Percentiles rank a stretch among this genome's conserved stretches.
Conservation (phyloP, 2,329 filamentous ascomycete genomes). For the Cordyceps fumosorosea region DNA sequence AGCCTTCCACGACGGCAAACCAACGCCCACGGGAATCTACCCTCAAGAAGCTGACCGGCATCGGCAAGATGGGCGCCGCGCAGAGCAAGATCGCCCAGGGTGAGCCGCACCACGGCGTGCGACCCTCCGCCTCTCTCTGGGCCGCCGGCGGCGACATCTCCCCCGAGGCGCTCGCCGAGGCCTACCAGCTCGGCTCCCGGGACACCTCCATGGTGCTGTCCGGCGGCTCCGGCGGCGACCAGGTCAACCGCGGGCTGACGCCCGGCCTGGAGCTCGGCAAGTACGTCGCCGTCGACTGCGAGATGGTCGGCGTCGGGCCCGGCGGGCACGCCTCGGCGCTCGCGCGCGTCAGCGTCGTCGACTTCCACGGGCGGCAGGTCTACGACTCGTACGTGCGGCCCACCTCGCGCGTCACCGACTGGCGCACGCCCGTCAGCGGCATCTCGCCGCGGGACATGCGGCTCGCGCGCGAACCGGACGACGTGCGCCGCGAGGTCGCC, state of each 20-base stretch:
- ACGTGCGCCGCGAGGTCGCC: constrained; percentile 71
- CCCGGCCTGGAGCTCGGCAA: constrained; percentile 67
- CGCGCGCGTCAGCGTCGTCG: constrained; percentile 82
- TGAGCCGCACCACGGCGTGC: constrained; percentile 33
- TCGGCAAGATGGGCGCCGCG: constrained; percentile 47
- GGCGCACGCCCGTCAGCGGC: constrained; percentile 81
- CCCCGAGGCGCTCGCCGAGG: constrained; percentile 52
- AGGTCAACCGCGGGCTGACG: constrained; percentile 58
- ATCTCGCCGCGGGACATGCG: constrained; percentile 69
- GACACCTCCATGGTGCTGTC: constrained; percentile 42
- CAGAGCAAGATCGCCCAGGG: constrained; percentile 42
- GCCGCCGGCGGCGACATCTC: constrained; percentile 56
- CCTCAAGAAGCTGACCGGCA: constrained; percentile 12
- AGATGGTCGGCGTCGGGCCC: constrained; percentile 89
- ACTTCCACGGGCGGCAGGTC: constrained; percentile 86
- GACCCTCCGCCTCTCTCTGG: constrained; percentile 53
- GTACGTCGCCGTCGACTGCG: constrained; percentile 90
- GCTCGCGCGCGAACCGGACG: constrained; percentile 61
- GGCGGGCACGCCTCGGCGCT: constrained; percentile 66
- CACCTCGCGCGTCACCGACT: constrained; percentile 75
- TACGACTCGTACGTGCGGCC: constrained; percentile 91
- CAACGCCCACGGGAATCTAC: constrained; percentile 6
- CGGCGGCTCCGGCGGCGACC: constrained; percentile 33
- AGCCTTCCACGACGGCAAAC: not conserved
- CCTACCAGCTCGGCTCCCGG: constrained; percentile 50